Conservation (phyloP, 805 yeast genomes). For the Metschnikowia dekortorum region DNA sequence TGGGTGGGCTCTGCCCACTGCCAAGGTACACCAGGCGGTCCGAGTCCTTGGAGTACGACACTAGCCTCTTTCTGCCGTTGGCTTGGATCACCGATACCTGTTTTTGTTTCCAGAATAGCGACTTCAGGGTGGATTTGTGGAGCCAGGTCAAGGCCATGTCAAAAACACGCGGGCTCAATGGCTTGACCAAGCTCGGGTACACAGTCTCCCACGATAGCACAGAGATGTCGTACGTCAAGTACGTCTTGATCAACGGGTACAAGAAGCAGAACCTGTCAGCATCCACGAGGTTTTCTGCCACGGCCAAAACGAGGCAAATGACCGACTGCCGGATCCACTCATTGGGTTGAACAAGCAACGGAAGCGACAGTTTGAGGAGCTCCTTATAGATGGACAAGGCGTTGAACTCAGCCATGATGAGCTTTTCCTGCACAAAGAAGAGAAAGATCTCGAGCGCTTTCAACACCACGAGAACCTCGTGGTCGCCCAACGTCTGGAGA, state of each 20-base stretch:
- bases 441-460: slow-evolving; percentile 51
- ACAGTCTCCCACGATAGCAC: slow-evolving; percentile 63
- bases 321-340: slow-evolving; percentile 76
- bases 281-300: slow-evolving; percentile 56
- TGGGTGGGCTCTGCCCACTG: slow-evolving; percentile 2
- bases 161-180: slow-evolving; percentile 62
- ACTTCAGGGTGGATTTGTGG: slow-evolving; percentile 48
- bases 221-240: slow-evolving; percentile 69
- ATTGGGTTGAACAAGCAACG: slow-evolving; percentile 78
- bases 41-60: slow-evolving; percentile 30
- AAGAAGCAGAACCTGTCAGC: slow-evolving; percentile 83
- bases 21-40: slow-evolving; percentile 35
- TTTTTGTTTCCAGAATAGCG: slow-evolving; percentile 74
- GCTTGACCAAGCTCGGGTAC: slow-evolving; percentile 62
- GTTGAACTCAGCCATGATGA: slow-evolving; percentile 33
- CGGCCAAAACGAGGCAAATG: slow-evolving; percentile 54
- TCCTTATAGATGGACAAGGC: slow-evolving; percentile 37
- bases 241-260: slow-evolving; percentile 75
- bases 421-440: slow-evolving; percentile 25
- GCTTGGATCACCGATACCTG: slow-evolving; percentile 16
- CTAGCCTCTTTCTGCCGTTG: slow-evolving; percentile 18
- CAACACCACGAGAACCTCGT: slow-evolving; percentile 76
- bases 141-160: slow-evolving; percentile 71
- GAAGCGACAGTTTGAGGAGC: slow-evolving; percentile 33
- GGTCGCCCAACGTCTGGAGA: slow-evolving; percentile 77